Base-by-base conservation (phyloP, 352 stramenopile genomes). In the Pseudoperonospora humuli region DNA sequence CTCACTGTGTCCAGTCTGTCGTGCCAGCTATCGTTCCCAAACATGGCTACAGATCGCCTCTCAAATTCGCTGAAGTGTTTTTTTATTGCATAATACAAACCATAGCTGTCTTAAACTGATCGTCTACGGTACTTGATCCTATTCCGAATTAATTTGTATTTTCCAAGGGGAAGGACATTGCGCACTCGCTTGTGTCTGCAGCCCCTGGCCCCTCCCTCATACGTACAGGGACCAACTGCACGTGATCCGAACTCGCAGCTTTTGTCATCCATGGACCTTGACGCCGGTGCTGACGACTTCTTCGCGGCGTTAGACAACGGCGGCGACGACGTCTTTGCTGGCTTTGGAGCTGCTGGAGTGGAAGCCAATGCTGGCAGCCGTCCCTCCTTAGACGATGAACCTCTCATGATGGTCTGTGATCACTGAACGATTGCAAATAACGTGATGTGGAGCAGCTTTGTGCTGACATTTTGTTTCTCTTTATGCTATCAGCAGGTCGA, bases 251-350 rank as follows among this genome's bases (percentile, higher is more conserved):
- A 11, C 29, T 18, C 36, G 14, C 40, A 27, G 15, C 13, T 14
- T 40, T 32, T 27, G 17, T 15, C 21, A 41, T 13, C 6, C 7
- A 90, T 90, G 78, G 78, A 90, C 41, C 39, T 90, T 20, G 81
- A 93, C 49, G 77, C 61, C 2, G 71, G 75, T 18, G 77, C 78
- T 8, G 67, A 82, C n/a, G 78, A 93, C 45, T 93, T 89, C 46
- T 89, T 93, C 42, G 66, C 74, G 45, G 73, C 74, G 42, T 61
- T 89, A 13, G 72, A 89, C 57, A 83, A 80, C 28, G 75, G 68
- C 20, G 73, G 45, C n/a, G 68, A 63, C 17, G 69, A 85, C 28
- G 58, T 58, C 9, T 87, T 88, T 39, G 52, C 67, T 20, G 69
- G 75, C 53, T 84, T 84, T 33, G 61, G 37, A 37, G 51, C 72